Evolutionary conservation across 129 eudicot genomes (phyloP).

Genomic region (Scalesia atractyloides): DNA sequence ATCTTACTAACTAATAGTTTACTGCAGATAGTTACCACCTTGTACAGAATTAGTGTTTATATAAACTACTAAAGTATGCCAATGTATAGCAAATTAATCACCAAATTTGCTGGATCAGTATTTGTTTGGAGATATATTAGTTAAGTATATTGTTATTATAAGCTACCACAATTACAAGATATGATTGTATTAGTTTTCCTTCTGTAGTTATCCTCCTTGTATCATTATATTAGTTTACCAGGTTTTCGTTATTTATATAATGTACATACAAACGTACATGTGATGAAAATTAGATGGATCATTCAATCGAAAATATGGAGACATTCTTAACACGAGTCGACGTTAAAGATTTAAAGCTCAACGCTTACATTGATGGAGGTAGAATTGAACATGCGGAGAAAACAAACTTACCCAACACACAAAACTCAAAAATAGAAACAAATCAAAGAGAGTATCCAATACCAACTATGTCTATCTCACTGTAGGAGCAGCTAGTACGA

Average conservation of each 20-base stretch:
- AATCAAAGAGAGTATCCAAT: slow-evolving; percentile 50
- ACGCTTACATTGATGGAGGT: slow-evolving; percentile 25
- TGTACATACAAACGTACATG: background rate
- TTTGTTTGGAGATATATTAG: too few species aligned
- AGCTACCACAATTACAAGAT: too few species aligned
- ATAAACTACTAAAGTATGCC: background rate
- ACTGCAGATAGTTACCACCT: too few species aligned
- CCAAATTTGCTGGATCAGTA: too few species aligned
- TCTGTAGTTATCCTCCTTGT: too few species aligned
- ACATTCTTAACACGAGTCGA: background rate
- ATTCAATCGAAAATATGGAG: background rate
- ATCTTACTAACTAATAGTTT: too few species aligned
- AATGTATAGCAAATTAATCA: background rate
- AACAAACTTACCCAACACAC: slow-evolving; percentile 34
- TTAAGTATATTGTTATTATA: too few species aligned
- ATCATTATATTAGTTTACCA: too few species aligned
- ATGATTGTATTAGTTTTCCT: too few species aligned
- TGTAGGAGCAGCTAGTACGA: slow-evolving; percentile 43
- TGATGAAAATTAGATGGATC: background rate
- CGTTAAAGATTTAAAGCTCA: slow-evolving; percentile 3
- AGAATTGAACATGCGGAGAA: slow-evolving; percentile 30
- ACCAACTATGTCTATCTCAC: slow-evolving; percentile 60
- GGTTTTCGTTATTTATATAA: background rate
- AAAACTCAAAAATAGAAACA: slow-evolving; percentile 24
- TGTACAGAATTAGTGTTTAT: too few species aligned